Conservation (phyloP, 768 basidiomycete genomes). For the Lactarius sanguifluus region DNA sequence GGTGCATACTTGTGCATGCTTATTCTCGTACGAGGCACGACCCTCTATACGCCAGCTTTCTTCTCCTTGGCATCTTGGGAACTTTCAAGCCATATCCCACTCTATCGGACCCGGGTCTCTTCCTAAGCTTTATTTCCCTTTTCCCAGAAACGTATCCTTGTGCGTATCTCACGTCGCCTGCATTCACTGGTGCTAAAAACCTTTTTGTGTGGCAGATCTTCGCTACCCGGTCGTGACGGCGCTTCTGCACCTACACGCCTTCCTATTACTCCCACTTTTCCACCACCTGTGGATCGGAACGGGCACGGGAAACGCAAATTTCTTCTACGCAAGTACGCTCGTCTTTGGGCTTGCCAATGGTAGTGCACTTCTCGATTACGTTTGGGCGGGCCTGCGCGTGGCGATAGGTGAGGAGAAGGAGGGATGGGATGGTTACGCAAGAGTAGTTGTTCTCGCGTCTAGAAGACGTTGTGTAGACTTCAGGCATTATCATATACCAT, state of each 20-base stretch:
- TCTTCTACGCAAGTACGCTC: conserved; percentile 94
- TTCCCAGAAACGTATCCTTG: conserved; percentile 86
- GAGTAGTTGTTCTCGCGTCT: conserved; percentile 41
- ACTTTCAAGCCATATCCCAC: conserved; percentile 93
- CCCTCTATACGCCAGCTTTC: conserved; percentile 72
- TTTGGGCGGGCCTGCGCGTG: conserved; percentile 80
- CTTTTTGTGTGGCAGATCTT: conserved; percentile 54
- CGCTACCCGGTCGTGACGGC: conserved; percentile 82
- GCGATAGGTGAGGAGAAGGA: conserved; percentile 60
- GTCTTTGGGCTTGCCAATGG: conserved; percentile 91
- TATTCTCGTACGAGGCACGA: conserved; percentile 59
- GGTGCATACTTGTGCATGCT: not conserved
- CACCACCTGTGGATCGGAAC: conserved; percentile 88
- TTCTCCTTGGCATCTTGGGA: conserved; percentile 73
- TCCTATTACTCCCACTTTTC: conserved; percentile 85
- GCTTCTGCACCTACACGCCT: conserved; percentile 80
- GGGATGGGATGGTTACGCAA: conserved; percentile 57
- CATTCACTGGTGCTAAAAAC: not conserved
- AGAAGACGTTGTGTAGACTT: not conserved
- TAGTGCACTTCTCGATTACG: conserved; percentile 74
- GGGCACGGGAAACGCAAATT: conserved; percentile 96
- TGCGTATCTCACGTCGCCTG: conserved; percentile 40
- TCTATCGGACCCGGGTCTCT: conserved; percentile 85
- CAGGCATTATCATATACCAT: not conserved
- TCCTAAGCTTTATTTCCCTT: conserved; percentile 73